These are phyloP conservation scores for Fraxinus platypoda DNA, from an alignment of 305 asterid species.

Conservation along the genomic window DNA sequence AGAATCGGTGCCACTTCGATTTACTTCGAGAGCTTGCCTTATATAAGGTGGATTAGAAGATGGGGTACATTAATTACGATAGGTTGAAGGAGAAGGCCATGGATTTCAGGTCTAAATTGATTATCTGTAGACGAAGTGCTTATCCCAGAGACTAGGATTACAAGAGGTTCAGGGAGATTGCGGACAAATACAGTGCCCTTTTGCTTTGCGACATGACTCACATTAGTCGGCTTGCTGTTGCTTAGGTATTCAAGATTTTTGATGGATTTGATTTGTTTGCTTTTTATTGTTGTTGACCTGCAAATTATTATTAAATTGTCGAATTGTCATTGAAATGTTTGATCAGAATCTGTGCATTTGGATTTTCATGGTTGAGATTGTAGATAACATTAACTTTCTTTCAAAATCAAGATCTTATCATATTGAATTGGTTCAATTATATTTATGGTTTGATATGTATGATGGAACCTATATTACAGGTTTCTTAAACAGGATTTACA, in stretches of 20 bases:
- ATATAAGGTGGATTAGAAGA: constrained; percentile 56
- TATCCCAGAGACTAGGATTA: constrained; percentile 95
- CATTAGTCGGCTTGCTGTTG: constrained; percentile 93
- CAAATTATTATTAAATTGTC: too few relatives aligned
- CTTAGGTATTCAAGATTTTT: constrained; percentile 51
- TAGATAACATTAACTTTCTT: too few relatives aligned
- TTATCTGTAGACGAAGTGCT: constrained; percentile 89
- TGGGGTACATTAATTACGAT: constrained; percentile 77
- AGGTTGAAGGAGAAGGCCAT: constrained; percentile 85
- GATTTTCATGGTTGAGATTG: too few relatives aligned
- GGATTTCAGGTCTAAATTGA: constrained; percentile 85
- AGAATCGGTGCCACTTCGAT: constrained; percentile 86
- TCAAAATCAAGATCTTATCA: too few relatives aligned
- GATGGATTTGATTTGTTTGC: too few relatives aligned
- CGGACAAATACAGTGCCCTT: constrained; percentile 77
- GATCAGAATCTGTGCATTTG: too few relatives aligned
- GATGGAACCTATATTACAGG: too few relatives aligned
- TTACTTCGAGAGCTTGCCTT: constrained; percentile 86
- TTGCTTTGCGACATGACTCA: constrained; percentile 95
- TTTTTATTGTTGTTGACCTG: too few relatives aligned
- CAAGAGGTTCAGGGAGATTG: constrained; percentile 62
- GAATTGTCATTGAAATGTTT: too few relatives aligned
- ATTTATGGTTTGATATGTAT: too few relatives aligned
- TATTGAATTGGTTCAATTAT: too few relatives aligned
- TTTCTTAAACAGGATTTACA: too few relatives aligned